Evolutionary conservation across 176 grass and related monocot genomes (phyloP).

Genomic region (Puya raimondii): DNA sequence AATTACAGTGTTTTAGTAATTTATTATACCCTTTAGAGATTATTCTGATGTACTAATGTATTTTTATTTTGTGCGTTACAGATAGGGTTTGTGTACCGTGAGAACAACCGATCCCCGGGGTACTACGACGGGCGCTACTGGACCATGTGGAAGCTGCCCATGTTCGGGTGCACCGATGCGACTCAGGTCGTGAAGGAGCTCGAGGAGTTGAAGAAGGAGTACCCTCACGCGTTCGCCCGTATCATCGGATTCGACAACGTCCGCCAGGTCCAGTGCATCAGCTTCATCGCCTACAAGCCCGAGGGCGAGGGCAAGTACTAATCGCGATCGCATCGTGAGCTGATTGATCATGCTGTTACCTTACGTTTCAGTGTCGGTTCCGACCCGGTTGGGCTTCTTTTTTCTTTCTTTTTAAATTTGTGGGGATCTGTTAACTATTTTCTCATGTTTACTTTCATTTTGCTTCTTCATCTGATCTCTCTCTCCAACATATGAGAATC

Average conservation of each 20-base stretch:
- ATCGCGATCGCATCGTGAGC: background rate
- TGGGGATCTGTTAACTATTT: too few relatives aligned
- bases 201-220: conserved; percentile 37
- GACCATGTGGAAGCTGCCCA: conserved; percentile 96
- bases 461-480: too few relatives aligned
- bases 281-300: conserved; percentile 72
- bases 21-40: background rate
- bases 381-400: too few relatives aligned
- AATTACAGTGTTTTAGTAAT: too few relatives aligned
- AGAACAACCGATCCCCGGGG: conserved; percentile 34
- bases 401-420: too few relatives aligned
- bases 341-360: background rate
- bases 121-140: conserved; percentile 88
- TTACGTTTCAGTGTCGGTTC: background rate
- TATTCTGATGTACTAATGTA: background rate
- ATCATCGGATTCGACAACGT: conserved; percentile 75
- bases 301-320: background rate
- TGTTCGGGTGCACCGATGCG: conserved; percentile 77
- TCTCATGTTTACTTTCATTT: too few relatives aligned
- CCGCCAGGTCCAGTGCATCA: conserved; percentile 62
- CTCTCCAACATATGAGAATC: too few relatives aligned
- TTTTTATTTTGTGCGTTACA: background rate
- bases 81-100: conserved; percentile 48
- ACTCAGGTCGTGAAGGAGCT: conserved; percentile 45
- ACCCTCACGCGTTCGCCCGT: conserved; percentile 29